These are phyloP conservation scores for Podila epicladia DNA, from an alignment of 192 early-diverging fungal genomes.

Conservation along the genomic window DNA sequence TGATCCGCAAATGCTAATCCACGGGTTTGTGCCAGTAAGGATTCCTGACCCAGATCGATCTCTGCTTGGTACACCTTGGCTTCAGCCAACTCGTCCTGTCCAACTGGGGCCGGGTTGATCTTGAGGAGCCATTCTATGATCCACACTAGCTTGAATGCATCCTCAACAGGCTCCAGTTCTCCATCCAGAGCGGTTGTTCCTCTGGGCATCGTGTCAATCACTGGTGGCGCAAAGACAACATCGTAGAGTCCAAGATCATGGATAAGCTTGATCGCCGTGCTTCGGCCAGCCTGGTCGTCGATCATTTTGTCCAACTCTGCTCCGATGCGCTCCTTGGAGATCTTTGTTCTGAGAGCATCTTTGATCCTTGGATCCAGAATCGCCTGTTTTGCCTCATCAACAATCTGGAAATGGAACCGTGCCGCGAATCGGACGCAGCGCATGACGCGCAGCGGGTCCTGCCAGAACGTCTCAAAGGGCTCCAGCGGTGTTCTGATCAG, in stretches of 20 bases:
- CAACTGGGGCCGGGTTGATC: slow-evolving; percentile 17
- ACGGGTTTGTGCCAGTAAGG: slow-evolving; percentile 16
- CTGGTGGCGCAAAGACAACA: slow-evolving; percentile 57
- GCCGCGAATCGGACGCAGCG: slow-evolving; percentile 96
- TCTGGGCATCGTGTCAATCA: slow-evolving; percentile 30
- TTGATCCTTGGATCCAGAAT: slow-evolving; percentile 65
- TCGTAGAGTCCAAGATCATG: slow-evolving; percentile 54
- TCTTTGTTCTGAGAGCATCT: slow-evolving; percentile 78
- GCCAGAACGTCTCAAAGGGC: slow-evolving; percentile 88
- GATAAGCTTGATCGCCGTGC: slow-evolving; percentile 50
- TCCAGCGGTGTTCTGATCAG: slow-evolving; percentile 91
- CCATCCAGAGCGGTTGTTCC: slow-evolving; percentile 35
- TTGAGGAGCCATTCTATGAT: slow-evolving; percentile 57
- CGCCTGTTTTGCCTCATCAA: slow-evolving; percentile 70
- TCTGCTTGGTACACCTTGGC: slow-evolving; percentile 26
- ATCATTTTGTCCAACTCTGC: slow-evolving; percentile 96
- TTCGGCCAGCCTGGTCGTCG: slow-evolving; percentile 44
- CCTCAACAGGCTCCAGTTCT: slow-evolving; percentile 14
- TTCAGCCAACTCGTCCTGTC: slow-evolving; percentile 4
- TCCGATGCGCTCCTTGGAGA: slow-evolving; percentile 92
- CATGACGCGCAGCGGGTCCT: slow-evolving; percentile 95
- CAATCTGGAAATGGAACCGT: slow-evolving; percentile 84
- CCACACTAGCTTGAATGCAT: slow-evolving; percentile 51
- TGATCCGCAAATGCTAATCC: slow-evolving; percentile 19
- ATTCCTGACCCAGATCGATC: slow-evolving; percentile 26